These are phyloP conservation scores for Ophiobolus disseminans DNA, from an alignment of 2,329 filamentous ascomycete species.

Conservation along the genomic window DNA sequence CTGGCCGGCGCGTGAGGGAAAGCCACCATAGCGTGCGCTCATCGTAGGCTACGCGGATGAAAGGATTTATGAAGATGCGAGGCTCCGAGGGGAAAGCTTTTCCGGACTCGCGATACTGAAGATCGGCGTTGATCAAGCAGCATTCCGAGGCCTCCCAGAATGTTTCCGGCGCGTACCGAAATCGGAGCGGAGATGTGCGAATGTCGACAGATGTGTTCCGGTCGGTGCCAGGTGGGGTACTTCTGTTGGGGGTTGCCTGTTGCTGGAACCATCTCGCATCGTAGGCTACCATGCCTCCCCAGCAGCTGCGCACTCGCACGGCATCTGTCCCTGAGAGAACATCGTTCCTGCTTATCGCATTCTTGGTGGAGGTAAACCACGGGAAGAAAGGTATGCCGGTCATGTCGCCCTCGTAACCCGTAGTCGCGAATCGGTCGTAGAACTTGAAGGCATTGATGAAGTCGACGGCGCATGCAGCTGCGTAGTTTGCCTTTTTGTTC, in stretches of 20 bases:
- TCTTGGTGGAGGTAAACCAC: slow-evolving; percentile 65
- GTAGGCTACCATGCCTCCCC: slow-evolving; percentile 78
- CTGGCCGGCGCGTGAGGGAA: slow-evolving; percentile 66
- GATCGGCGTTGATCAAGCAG: slow-evolving; percentile 57
- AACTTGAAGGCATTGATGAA: slow-evolving; percentile 71
- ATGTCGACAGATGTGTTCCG: background rate
- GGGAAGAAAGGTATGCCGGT: slow-evolving; percentile 72
- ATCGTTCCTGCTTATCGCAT: slow-evolving; percentile 63
- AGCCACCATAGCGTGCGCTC: slow-evolving; percentile 65
- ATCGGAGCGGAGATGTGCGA: slow-evolving; percentile 50
- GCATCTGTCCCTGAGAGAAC: slow-evolving; percentile 68
- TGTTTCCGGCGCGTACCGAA: slow-evolving; percentile 51
- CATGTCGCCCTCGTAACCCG: slow-evolving; percentile 69
- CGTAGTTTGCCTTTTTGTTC: slow-evolving; percentile 63
- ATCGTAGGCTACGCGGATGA: slow-evolving; percentile 74
- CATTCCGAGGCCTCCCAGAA: slow-evolving; percentile 59
- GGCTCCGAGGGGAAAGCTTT: slow-evolving; percentile 53
- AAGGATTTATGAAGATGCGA: slow-evolving; percentile 77
- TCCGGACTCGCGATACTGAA: slow-evolving; percentile 48
- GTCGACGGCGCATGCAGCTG: slow-evolving; percentile 74
- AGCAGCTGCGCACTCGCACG: slow-evolving; percentile 75
- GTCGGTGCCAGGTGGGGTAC: slow-evolving; percentile 1
- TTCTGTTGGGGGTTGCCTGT: slow-evolving; percentile 9
- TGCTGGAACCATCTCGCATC: slow-evolving; percentile 67
- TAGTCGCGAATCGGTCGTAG: slow-evolving; percentile 77